Evolutionary conservation across 192 early-diverging fungal species (phyloP).

Genomic region (Coemansia sp.): DNA sequence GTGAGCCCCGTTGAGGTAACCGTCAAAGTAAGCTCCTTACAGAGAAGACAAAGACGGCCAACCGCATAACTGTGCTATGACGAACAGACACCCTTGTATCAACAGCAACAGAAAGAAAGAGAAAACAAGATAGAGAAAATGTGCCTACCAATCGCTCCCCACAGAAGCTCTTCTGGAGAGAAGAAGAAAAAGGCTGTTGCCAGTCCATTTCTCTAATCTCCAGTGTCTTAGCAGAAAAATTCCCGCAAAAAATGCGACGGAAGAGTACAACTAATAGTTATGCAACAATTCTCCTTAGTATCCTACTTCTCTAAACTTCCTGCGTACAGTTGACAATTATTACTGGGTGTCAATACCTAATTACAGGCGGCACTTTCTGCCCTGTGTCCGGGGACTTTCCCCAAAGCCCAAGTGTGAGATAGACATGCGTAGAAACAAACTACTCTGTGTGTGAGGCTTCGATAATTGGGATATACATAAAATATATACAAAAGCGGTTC

Average conservation of each 20-base stretch:
- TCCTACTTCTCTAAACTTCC: neutral
- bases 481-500: constrained; percentile 47
- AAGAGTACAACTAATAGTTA: neutral
- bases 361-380: constrained; percentile 59
- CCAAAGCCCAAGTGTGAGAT: constrained; percentile 39
- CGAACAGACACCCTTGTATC: constrained; percentile 33
- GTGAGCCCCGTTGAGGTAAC: constrained; percentile 58
- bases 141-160: neutral
- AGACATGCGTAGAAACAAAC: constrained; percentile 8
- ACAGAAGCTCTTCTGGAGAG: constrained; percentile 32
- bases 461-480: constrained; percentile 33
- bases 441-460: constrained; percentile 53
- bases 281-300: neutral
- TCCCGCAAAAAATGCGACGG: constrained; percentile 1
- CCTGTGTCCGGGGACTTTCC: constrained; percentile 57
- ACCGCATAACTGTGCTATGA: constrained; percentile 59
- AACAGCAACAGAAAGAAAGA: neutral
- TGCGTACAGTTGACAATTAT: neutral
- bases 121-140: neutral
- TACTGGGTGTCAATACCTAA: constrained; percentile 40
- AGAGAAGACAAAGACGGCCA: constrained; percentile 16
- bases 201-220: neutral
- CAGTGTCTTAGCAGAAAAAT: constrained; percentile 4
- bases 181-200: neutral
- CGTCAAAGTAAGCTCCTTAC: constrained; percentile 4